Conservation (phyloP, 148 eudicot species). For the Cornus suecica region DNA sequence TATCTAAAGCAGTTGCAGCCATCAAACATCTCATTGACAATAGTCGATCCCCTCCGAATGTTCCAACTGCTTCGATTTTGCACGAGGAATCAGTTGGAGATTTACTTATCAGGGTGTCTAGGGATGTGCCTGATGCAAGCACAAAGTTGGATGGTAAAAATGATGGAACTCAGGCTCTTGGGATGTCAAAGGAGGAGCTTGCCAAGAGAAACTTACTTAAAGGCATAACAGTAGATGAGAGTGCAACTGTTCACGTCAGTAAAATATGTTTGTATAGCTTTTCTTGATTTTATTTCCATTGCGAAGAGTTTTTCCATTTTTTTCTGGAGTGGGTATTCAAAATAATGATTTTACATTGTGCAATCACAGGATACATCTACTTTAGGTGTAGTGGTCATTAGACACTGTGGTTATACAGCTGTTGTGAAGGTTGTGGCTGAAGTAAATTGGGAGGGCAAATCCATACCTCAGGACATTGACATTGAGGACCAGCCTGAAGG, state of each 20-base stretch:
- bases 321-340: conserved; percentile 5
- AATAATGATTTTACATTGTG: conserved; percentile 10
- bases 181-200: conserved; percentile 61
- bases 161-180: conserved; percentile 69
- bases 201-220: conserved; percentile 79
- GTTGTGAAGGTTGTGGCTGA: conserved; percentile 65
- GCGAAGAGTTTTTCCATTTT: background rate
- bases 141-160: conserved; percentile 61
- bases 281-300: background rate
- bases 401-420: conserved; percentile 88
- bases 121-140: conserved; percentile 71
- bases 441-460: conserved; percentile 53
- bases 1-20: conserved; percentile 63
- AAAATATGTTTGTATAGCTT: background rate
- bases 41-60: conserved; percentile 19
- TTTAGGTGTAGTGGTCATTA: conserved; percentile 76
- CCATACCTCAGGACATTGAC: conserved; percentile 67
- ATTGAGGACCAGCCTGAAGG: conserved; percentile 92
- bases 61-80: conserved; percentile 14
- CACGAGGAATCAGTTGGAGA: conserved; percentile 69
- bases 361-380: conserved; percentile 75
- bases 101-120: conserved; percentile 46
- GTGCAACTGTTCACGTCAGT: conserved; percentile 87
- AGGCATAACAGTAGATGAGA: conserved; percentile 93
- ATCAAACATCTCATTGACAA: conserved; percentile 42